These are phyloP conservation scores for Aureobasidium sp. DNA, from an alignment of 2,329 filamentous ascomycete genomes.

Conservation along the genomic window DNA sequence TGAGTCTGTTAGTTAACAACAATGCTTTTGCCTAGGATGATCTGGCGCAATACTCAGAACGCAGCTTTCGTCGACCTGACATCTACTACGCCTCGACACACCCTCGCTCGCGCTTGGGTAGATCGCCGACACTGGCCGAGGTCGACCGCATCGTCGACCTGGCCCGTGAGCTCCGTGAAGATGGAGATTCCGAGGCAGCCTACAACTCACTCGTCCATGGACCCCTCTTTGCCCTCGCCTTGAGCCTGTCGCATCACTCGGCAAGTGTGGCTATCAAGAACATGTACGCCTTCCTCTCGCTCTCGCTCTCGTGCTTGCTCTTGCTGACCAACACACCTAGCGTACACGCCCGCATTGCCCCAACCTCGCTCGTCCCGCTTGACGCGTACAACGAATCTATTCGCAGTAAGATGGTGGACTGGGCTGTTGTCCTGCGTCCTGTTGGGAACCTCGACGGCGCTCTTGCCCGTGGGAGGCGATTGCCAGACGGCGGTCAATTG, in stretches of 20 bases:
- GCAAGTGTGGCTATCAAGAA: neutral
- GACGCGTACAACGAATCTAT: neutral
- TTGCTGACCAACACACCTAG: neutral
- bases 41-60: too few relatives aligned
- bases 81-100: neutral
- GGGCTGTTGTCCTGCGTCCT: neutral
- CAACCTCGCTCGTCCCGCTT: neutral
- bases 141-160: constrained; percentile 3
- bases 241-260: neutral
- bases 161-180: neutral
- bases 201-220: constrained; percentile 5
- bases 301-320: neutral
- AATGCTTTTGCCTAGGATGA: too few relatives aligned
- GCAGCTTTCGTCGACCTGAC: too few relatives aligned
- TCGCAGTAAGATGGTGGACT: neutral
- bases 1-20: too few relatives aligned
- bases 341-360: neutral
- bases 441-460: neutral
- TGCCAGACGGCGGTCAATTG: neutral
- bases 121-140: neutral
- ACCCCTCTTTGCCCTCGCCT: neutral
- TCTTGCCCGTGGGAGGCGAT: neutral
- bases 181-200: constrained; percentile 4
- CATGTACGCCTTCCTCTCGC: neutral
- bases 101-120: neutral